phyloP scores from a whole-genome alignment of 108 stramenopile genomes.

The Seminavis robusta region DNA sequence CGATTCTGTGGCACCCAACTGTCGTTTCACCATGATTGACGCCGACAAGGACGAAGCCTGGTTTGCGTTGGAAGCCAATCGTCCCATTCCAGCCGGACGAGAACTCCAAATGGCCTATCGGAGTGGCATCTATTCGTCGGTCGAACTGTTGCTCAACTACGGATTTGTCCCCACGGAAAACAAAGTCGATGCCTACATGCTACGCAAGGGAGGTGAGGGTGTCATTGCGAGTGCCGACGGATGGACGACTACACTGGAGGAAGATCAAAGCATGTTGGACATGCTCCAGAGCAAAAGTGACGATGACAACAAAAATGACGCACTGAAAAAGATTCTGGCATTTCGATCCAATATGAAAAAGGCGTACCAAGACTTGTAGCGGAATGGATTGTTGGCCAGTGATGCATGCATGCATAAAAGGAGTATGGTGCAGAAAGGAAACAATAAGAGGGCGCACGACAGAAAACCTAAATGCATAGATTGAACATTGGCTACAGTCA shows the following conservation, averaged over 20 bases:
- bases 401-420: too few relatives aligned
- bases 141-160: conserved; percentile 63
- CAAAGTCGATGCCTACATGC: conserved; percentile 46
- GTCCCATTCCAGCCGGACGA: conserved; percentile 55
- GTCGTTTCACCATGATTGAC: conserved; percentile 58
- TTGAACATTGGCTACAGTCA: too few relatives aligned
- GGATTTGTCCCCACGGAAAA: conserved; percentile 63
- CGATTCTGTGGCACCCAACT: conserved; percentile 46
- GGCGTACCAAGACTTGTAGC: too few relatives aligned
- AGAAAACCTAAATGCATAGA: too few relatives aligned
- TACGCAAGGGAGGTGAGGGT: conserved; percentile 64
- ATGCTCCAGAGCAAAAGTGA: conserved; percentile 25
- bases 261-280: conserved; percentile 49
- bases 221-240: conserved; percentile 35
- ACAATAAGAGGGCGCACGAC: too few relatives aligned
- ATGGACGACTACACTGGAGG: conserved; percentile 73
- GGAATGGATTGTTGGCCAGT: too few relatives aligned
- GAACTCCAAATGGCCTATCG: conserved; percentile 63
- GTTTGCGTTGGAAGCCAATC: conserved; percentile 59
- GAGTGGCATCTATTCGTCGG: conserved; percentile 48
- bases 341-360: conserved; percentile 42
- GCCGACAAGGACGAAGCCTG: conserved; percentile 76
- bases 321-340: conserved; percentile 27
- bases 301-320: conserved; percentile 5
- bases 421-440: too few relatives aligned